Conservation (phyloP, 1,284 basidiomycete genomes). For the Pseudozyma thailandica region DNA sequence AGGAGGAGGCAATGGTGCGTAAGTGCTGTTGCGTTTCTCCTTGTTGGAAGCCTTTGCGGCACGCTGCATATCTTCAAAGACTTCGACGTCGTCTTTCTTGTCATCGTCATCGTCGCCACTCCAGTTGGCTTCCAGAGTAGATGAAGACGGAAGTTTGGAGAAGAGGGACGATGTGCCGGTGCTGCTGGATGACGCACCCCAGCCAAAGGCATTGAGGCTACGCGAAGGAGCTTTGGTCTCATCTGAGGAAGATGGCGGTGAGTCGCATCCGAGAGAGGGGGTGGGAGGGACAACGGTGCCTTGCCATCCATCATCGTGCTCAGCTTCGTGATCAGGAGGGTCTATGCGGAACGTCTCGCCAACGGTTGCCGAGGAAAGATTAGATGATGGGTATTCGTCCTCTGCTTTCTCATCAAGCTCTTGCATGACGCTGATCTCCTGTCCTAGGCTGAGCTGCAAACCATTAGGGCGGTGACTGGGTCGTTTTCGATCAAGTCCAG, state of each 20-base stretch:
- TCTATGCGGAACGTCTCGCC: constrained; percentile 29
- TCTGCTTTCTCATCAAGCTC: constrained; percentile 44
- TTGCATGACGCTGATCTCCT: constrained; percentile 51
- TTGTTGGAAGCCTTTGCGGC: constrained; percentile 37
- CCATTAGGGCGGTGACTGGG: constrained; percentile 47
- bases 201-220: constrained; percentile 39
- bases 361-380: constrained; percentile 19
- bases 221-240: constrained; percentile 25
- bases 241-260: constrained; percentile 18
- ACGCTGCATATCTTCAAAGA: constrained; percentile 30
- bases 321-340: constrained; percentile 12
- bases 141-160: constrained; percentile 30
- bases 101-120: constrained; percentile 49
- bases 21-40: constrained; percentile 21
- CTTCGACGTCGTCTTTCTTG: constrained; percentile 28
- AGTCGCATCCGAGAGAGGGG: constrained; percentile 40
- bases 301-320: constrained; percentile 15
- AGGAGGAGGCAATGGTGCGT: constrained; percentile 26
- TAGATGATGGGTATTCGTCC: constrained; percentile 29
- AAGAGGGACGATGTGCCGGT: constrained; percentile 31
- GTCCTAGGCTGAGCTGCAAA: constrained; percentile 45
- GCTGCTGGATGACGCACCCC: constrained; percentile 13
- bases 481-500: constrained; percentile 30
- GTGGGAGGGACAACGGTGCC: constrained; percentile 49
- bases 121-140: constrained; percentile 42